Conservation (phyloP, 192 early-diverging fungal species). For the Entomortierella beljakovae region DNA sequence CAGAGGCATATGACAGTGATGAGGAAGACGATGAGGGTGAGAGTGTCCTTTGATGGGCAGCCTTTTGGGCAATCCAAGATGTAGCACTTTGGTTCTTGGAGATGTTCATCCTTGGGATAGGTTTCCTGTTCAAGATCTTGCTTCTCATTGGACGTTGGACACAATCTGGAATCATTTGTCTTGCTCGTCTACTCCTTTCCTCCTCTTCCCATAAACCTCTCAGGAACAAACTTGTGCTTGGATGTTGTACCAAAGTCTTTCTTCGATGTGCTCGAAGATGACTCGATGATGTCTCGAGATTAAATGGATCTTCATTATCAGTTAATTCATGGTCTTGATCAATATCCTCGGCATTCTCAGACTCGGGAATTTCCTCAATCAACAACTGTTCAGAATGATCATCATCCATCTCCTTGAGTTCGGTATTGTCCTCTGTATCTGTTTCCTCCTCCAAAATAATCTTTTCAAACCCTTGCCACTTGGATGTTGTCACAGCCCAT, state of each 20-base stretch:
- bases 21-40: not conserved
- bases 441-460: not conserved
- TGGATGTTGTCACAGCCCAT: constrained; percentile 14
- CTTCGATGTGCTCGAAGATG: not conserved
- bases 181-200: constrained; percentile 19
- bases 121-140: constrained; percentile 47
- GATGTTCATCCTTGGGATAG: constrained; percentile 8
- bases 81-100: not conserved
- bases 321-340: not conserved
- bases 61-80: not conserved
- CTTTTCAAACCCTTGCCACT: not conserved
- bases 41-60: not conserved
- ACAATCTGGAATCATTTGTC: constrained; percentile 44
- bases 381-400: not conserved
- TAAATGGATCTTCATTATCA: not conserved
- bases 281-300: not conserved
- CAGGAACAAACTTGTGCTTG: constrained; percentile 23
- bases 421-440: not conserved
- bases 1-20: not conserved
- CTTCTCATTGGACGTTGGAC: constrained; percentile 36
- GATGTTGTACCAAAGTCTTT: constrained; percentile 21
- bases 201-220: constrained; percentile 52
- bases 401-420: not conserved
- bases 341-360: not conserved
- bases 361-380: not conserved